phyloP scores from a whole-genome alignment of 805 yeast genomes.

The Kluyveromyces wickerhamii region DNA sequence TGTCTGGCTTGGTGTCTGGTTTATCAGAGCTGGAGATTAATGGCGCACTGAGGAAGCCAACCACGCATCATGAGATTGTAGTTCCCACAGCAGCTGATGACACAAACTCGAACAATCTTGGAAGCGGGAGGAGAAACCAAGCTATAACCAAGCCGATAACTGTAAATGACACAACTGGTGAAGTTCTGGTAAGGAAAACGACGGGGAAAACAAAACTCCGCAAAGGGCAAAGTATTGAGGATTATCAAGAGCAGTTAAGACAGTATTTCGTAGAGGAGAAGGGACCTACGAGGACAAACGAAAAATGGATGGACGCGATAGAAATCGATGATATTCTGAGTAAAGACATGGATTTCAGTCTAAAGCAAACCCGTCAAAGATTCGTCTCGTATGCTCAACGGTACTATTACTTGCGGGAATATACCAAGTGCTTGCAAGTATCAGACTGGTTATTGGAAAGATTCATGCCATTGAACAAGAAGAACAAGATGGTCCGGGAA shows the following conservation, averaged over 20 bases:
- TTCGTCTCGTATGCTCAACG: slow-evolving; percentile 55
- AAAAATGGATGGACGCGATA: slow-evolving; percentile 20
- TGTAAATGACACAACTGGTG: slow-evolving; percentile 29
- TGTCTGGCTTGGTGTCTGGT: background rate
- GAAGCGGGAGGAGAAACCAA: slow-evolving; percentile 10
- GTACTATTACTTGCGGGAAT: slow-evolving; percentile 49
- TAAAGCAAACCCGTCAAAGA: slow-evolving; percentile 48
- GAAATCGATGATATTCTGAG: slow-evolving; percentile 8
- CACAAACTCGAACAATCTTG: too few relatives aligned
- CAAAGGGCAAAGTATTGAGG: slow-evolving; percentile 66
- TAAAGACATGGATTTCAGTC: slow-evolving; percentile 22
- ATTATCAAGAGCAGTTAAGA: slow-evolving; percentile 42
- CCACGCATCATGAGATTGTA: too few relatives aligned
- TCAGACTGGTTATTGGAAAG: slow-evolving; percentile 33
- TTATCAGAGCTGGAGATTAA: too few relatives aligned
- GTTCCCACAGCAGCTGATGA: too few relatives aligned
- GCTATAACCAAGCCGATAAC: slow-evolving; percentile 22
- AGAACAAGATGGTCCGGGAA: slow-evolving; percentile 42
- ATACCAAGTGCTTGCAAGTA: slow-evolving; percentile 40
- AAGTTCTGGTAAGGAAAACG: slow-evolving; percentile 37
- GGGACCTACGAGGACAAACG: slow-evolving; percentile 54
- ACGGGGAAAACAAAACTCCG: slow-evolving; percentile 45
- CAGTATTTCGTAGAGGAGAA: slow-evolving; percentile 36
- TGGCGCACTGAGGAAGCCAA: too few relatives aligned
- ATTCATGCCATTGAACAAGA: slow-evolving; percentile 28